Evolutionary conservation across 108 stramenopile species (phyloP).

Genomic region (Stephanodiscus triporus): DNA sequence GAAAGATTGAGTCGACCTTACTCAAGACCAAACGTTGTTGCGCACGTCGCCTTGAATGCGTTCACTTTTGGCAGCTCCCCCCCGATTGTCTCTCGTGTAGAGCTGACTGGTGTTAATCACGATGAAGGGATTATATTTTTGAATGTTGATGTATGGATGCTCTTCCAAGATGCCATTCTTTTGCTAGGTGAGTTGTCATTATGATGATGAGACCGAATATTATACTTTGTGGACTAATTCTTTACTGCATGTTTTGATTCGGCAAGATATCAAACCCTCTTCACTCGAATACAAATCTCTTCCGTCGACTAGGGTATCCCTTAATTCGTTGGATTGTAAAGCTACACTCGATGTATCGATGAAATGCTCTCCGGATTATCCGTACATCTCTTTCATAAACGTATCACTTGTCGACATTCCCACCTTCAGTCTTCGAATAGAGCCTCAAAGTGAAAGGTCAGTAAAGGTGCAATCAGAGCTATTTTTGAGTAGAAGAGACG

Average conservation of each 20-base stretch:
- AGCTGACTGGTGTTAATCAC: conserved; percentile 21
- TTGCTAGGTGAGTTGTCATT: conserved; percentile 32
- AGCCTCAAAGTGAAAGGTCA: conserved; percentile 46
- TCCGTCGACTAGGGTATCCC: conserved; percentile 42
- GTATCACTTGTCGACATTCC: conserved; percentile 42
- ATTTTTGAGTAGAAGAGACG: neutral
- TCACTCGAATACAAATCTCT: conserved; percentile 50
- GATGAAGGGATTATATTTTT: conserved; percentile 23
- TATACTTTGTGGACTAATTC: neutral
- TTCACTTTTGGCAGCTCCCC: conserved; percentile 47
- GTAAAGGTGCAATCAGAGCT: neutral
- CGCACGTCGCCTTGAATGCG: conserved; percentile 46
- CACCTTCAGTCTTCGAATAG: conserved; percentile 38
- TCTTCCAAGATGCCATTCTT: conserved; percentile 38
- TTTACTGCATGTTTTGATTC: too few relatives aligned
- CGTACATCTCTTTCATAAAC: conserved; percentile 46
- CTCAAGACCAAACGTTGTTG: conserved; percentile 40
- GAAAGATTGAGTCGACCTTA: conserved; percentile 25
- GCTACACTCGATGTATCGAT: conserved; percentile 30
- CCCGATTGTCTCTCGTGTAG: conserved; percentile 33
- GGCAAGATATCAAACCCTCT: conserved; percentile 37
- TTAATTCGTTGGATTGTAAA: conserved; percentile 43
- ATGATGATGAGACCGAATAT: neutral
- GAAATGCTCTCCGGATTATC: conserved; percentile 35
- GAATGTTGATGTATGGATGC: conserved; percentile 27